Evolutionary conservation across 1,284 basidiomycete genomes (phyloP).

Genomic region (Leucoagaricus sp.): DNA sequence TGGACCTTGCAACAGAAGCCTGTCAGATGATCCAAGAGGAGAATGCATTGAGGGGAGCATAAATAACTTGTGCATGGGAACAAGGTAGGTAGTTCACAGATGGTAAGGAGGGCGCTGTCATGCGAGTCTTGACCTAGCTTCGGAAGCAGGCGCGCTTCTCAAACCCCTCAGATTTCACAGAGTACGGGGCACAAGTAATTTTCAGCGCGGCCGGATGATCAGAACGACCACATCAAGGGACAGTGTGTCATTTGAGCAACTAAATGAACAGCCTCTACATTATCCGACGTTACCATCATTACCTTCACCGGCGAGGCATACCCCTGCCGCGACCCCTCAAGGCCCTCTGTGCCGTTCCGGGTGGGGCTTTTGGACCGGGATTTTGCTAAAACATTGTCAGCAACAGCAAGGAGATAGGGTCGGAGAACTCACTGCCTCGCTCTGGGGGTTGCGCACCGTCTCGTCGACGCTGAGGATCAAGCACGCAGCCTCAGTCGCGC

Average conservation of each 20-base stretch:
- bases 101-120: too few relatives aligned
- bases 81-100: too few relatives aligned
- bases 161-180: too few relatives aligned
- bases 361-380: constrained; percentile 81
- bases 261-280: background rate
- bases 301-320: constrained; percentile 61
- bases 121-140: too few relatives aligned
- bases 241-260: background rate
- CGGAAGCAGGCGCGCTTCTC: too few relatives aligned
- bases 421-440: constrained; percentile 69
- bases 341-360: constrained; percentile 82
- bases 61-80: too few relatives aligned
- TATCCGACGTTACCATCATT: background rate
- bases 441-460: constrained; percentile 92
- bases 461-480: constrained; percentile 94
- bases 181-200: too few relatives aligned
- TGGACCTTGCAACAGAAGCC: too few relatives aligned
- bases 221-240: background rate
- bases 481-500: constrained; percentile 95
- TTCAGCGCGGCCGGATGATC: too few relatives aligned
- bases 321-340: constrained; percentile 83
- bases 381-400: constrained; percentile 47
- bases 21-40: too few relatives aligned
- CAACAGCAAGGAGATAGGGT: constrained; percentile 11
- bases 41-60: too few relatives aligned